Evolutionary conservation across 257 asterid genomes (phyloP), one percentile per base, ranked within the genome.

Genomic region (Cinchona pubescens): DNA sequence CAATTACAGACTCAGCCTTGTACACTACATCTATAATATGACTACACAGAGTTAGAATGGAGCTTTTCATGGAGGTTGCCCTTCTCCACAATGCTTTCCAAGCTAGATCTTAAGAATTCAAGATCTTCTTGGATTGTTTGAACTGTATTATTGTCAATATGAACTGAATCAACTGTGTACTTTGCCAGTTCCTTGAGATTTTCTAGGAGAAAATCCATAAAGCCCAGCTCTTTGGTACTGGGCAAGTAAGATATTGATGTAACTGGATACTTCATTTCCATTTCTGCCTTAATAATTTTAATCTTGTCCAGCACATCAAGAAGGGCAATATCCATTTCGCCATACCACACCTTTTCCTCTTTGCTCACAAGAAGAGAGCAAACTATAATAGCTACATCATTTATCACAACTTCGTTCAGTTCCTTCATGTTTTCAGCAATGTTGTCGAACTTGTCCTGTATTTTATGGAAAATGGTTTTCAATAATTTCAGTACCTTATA

Each of bases 1-100:
- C 45, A 34, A 49, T 69, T 49, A 69, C 42, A 48, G 29, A 65
- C 16, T 77, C 65, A 34, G 56, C 62, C 74, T 69, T 69, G 62
- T 18, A 49, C 3, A n/a, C 74, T 45, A 69, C 32, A 56, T 45
- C 67, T 27, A n/a, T 29, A 18, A 21, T 61, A 19, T 7, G 34
- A 14, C 32, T 45, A 62, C 32, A 18, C 25, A 42, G 65, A 40
- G 29, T 7, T 75, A n/a, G n/a, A n/a, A n/a, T 30, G 53, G 70
- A 76, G 38, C 48, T 69, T 62, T n/a, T 12, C 63, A 11, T 59
- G 13, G 56, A 46, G 55, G 25, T 25, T 32, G 58, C 30, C 14
- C 42, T 6, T 30, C 16, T n/a, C 14, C 18, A 37, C 48, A 25
- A 69, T 38, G 1, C 30, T 5, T 62, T 29, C 35, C 45, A 76